Evolutionary conservation across 768 basidiomycete species (phyloP).

Genomic region (Termitomyces titanicus): DNA sequence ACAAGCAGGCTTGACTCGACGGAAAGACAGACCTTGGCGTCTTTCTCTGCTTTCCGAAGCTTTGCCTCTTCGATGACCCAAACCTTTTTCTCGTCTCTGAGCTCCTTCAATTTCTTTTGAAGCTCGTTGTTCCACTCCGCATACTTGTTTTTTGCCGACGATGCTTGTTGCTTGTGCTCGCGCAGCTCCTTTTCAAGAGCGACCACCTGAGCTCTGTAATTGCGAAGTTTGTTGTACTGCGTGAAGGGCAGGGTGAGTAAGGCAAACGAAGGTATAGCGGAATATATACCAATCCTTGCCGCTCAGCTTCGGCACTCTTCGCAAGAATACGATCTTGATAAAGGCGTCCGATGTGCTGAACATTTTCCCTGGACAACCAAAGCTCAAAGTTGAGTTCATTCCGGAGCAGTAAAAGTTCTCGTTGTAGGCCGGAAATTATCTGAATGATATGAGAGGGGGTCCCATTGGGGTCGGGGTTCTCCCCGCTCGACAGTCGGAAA

Average conservation of each 20-base stretch:
- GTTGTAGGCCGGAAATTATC: slow-evolving; percentile 68
- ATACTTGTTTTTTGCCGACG: slow-evolving; percentile 72
- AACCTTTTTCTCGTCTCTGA: slow-evolving; percentile 75
- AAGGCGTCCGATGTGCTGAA: slow-evolving; percentile 77
- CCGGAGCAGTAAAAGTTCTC: slow-evolving; percentile 68
- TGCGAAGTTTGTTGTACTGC: slow-evolving; percentile 80
- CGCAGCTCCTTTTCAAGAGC: slow-evolving; percentile 66
- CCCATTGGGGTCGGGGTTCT: slow-evolving; percentile 9
- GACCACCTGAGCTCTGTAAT: slow-evolving; percentile 67
- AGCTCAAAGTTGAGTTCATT: slow-evolving; percentile 85
- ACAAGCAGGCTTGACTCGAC: neutral
- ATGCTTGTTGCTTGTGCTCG: slow-evolving; percentile 70
- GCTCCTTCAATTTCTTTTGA: slow-evolving; percentile 69
- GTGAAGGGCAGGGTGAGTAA: neutral
- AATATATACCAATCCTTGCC: slow-evolving; percentile 69
- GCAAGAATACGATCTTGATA: slow-evolving; percentile 72
- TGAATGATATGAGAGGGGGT: slow-evolving; percentile 52
- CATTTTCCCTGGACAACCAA: slow-evolving; percentile 79
- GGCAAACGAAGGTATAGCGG: neutral
- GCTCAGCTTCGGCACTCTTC: slow-evolving; percentile 73
- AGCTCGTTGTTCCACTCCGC: slow-evolving; percentile 81
- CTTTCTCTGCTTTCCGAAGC: slow-evolving; percentile 68
- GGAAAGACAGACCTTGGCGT: slow-evolving; percentile 50
- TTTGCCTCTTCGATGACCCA: slow-evolving; percentile 71
- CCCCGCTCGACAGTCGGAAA: slow-evolving; percentile 18